A percentile compares a stretch with the other conserved stretches of the same genome.
phyloP scores from a whole-genome alignment of 2,329 filamentous ascomycete genomes.

The Penicillium sp. region DNA sequence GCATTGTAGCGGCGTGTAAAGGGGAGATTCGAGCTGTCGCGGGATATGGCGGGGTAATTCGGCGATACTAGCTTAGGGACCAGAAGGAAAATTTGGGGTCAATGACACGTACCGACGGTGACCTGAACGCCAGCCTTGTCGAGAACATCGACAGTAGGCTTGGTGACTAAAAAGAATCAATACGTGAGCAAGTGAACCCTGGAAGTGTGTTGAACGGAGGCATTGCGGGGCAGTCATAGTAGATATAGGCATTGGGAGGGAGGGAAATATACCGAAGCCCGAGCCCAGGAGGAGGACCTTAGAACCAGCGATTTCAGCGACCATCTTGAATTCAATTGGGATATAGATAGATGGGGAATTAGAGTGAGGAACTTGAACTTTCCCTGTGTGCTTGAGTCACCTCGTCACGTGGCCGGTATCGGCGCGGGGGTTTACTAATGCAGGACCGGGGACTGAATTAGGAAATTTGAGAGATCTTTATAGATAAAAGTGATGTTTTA shows the following conservation, averaged over 20 bases:
- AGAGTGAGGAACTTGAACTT: slow-evolving; percentile 5
- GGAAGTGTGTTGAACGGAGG: slow-evolving; percentile 2
- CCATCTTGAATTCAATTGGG: slow-evolving; percentile 32
- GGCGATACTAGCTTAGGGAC: not conserved
- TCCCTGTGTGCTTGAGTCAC: slow-evolving; percentile 23
- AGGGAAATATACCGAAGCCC: slow-evolving; percentile 33
- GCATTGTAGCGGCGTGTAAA: not conserved
- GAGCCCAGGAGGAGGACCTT: slow-evolving; percentile 42
- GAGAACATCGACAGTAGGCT: slow-evolving; percentile 65
- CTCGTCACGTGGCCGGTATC: slow-evolving; percentile 33
- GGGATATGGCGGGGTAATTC: slow-evolving; percentile 7
- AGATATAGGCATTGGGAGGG: not conserved
- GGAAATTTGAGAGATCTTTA: not conserved
- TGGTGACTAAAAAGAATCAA: slow-evolving; percentile 49
- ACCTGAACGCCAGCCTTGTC: slow-evolving; percentile 61
- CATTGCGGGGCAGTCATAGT: slow-evolving; percentile 20
- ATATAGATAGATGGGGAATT: slow-evolving; percentile 12
- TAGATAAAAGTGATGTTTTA: not conserved
- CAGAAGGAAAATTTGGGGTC: not conserved
- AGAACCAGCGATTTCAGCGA: slow-evolving; percentile 37
- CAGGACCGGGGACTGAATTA: not conserved
- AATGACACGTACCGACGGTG: slow-evolving; percentile 59
- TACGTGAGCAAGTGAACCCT: slow-evolving; percentile 7
- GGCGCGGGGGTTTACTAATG: slow-evolving; percentile 19
- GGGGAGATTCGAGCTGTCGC: not conserved